These are phyloP conservation scores for Aureobasidium sp. DNA, from an alignment of 2,329 filamentous ascomycete genomes.

Conservation along the genomic window DNA sequence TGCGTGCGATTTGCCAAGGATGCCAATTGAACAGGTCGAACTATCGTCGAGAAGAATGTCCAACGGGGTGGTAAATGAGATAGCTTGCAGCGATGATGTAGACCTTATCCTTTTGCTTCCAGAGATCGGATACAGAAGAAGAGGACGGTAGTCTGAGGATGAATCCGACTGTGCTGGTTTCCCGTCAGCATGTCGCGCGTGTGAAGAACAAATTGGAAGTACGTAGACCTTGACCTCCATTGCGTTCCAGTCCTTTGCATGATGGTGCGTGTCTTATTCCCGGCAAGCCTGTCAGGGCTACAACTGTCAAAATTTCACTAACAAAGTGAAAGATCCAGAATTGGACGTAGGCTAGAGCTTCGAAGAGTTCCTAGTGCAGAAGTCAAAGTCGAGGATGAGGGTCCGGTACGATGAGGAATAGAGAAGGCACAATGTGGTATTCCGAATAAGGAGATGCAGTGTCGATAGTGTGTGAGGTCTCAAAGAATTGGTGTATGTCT, in stretches of 20 bases:
- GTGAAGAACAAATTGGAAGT: not conserved
- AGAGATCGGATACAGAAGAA: not conserved
- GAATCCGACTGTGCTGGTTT: not conserved
- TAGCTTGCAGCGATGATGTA: not conserved
- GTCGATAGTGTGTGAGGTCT: too few species aligned
- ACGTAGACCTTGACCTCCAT: not conserved
- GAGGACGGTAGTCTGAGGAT: not conserved
- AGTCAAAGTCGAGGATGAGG: not conserved
- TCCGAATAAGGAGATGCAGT: too few species aligned
- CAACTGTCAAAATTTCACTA: not conserved
- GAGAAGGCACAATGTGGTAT: too few species aligned
- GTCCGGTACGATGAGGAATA: not conserved
- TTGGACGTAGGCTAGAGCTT: not conserved
- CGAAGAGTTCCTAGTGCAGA: not conserved
- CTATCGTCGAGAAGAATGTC: not conserved
- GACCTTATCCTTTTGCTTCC: not conserved
- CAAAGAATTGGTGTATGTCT: too few species aligned
- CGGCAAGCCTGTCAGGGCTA: not conserved
- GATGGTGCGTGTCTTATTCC: not conserved
- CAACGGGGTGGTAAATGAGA: not conserved
- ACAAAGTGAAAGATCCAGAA: not conserved
- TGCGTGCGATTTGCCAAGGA: not conserved
- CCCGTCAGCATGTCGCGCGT: too few species aligned
- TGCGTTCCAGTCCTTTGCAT: not conserved
- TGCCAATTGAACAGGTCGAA: not conserved